A percentile compares a stretch with the other conserved stretches of the same genome.
Evolutionary conservation across 2,329 filamentous ascomycete genomes (phyloP).

Genomic region (Thelonectria blattea): DNA sequence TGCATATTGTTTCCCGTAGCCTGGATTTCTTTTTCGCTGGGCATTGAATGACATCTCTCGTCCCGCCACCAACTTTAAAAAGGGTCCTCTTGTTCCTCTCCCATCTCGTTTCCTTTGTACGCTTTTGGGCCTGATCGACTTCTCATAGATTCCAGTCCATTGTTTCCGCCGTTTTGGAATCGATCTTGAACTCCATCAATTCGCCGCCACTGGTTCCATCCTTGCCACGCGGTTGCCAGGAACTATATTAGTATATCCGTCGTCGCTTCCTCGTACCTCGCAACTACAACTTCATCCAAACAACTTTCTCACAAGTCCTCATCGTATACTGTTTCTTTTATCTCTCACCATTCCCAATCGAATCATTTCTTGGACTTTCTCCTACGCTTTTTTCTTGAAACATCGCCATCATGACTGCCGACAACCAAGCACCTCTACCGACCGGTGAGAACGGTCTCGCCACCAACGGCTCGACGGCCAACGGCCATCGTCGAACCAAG

Average conservation of each 20-base stretch:
- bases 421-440: conserved; percentile 29
- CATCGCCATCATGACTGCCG: conserved; percentile 39
- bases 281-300: background rate
- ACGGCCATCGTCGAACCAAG: conserved; percentile 58
- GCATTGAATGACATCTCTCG: conserved; percentile 27
- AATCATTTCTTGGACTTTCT: background rate
- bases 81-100: background rate
- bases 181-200: background rate
- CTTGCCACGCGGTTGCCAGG: background rate
- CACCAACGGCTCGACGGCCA: conserved; percentile 33
- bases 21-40: conserved; percentile 8
- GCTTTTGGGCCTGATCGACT: conserved; percentile 13
- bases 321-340: background rate
- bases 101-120: background rate
- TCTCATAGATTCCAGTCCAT: background rate
- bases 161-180: background rate
- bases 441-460: conserved; percentile 35
- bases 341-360: background rate
- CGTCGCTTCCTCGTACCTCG: background rate
- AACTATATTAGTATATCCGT: background rate
- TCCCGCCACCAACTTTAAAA: background rate
- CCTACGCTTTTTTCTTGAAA: conserved; percentile 1
- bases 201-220: conserved; percentile 3
- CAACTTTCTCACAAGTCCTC: background rate
- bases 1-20: background rate